Evolutionary conservation across 805 yeast species (phyloP).

Genomic region (Starmera pachycereana): DNA sequence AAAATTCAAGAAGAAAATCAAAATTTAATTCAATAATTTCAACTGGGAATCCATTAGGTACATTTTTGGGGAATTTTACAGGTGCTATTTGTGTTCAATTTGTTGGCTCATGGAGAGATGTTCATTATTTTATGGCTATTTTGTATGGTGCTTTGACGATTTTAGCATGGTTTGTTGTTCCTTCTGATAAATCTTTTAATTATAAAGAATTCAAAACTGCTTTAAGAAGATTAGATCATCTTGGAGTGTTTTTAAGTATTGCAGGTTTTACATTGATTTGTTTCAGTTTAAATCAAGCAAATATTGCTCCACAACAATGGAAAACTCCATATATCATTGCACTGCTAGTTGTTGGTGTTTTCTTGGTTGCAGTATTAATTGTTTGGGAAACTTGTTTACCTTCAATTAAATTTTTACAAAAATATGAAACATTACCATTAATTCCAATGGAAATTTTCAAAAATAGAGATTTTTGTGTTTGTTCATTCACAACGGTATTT

Average conservation of each 20-base stretch:
- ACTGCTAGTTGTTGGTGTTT: slow-evolving; percentile 28
- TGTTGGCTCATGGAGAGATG: slow-evolving; percentile 29
- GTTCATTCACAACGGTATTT: slow-evolving; percentile 28
- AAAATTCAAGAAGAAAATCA: slow-evolving; percentile 29
- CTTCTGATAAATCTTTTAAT: neutral
- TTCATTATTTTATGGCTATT: slow-evolving; percentile 31
- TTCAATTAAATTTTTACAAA: neutral
- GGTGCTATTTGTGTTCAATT: slow-evolving; percentile 34
- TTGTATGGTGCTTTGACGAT: slow-evolving; percentile 19
- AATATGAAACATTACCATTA: slow-evolving; percentile 22
- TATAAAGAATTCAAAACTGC: neutral
- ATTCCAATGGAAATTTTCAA: slow-evolving; percentile 37
- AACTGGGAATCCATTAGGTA: slow-evolving; percentile 40
- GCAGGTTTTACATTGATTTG: slow-evolving; percentile 31
- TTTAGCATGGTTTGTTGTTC: neutral
- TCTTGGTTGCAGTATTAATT: slow-evolving; percentile 23
- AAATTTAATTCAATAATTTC: slow-evolving; percentile 31
- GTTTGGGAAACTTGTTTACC: slow-evolving; percentile 31
- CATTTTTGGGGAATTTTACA: slow-evolving; percentile 29
- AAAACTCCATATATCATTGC: slow-evolving; percentile 35
- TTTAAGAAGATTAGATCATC: slow-evolving; percentile 26
- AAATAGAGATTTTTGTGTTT: slow-evolving; percentile 26
- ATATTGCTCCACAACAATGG: slow-evolving; percentile 32
- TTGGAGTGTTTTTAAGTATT: slow-evolving; percentile 33
- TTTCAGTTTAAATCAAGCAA: slow-evolving; percentile 34